These are phyloP conservation scores for Rhodotorula paludigena DNA, from an alignment of 768 basidiomycete species.

Conservation along the genomic window DNA sequence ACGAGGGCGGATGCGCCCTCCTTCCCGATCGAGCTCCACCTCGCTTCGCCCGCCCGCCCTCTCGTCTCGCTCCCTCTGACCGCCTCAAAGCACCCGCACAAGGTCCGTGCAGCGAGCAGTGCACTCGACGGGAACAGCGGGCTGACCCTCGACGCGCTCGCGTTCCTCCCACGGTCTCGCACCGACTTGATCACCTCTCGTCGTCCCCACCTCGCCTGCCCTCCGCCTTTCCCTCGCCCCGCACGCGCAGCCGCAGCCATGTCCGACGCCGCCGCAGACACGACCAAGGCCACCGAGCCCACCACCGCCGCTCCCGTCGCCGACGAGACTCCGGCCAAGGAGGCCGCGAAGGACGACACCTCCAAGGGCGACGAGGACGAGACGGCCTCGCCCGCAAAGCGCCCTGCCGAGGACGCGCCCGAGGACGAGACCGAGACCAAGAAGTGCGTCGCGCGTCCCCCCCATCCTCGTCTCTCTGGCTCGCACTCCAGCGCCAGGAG, in stretches of 20 bases:
- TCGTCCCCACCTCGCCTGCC: neutral
- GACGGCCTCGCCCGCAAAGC: conserved; percentile 6
- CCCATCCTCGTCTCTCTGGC: neutral
- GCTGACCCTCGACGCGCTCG: too few relatives aligned
- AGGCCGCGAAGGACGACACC: neutral
- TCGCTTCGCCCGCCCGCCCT: neutral
- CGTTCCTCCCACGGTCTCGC: too few relatives aligned
- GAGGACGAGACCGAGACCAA: conserved; percentile 15
- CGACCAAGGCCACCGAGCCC: conserved; percentile 10
- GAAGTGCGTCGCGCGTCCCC: conserved; percentile 10
- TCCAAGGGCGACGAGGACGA: neutral
- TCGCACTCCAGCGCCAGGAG: too few relatives aligned
- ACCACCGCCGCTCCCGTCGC: neutral
- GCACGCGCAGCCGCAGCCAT: neutral
- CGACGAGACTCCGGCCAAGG: neutral
- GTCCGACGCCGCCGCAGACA: conserved; percentile 9
- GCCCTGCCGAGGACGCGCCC: conserved; percentile 23
- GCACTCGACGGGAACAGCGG: too few relatives aligned
- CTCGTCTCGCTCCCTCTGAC: neutral
- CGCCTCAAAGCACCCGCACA: too few relatives aligned
- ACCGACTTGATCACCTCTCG: neutral
- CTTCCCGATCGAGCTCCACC: neutral
- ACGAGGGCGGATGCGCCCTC: too few relatives aligned
- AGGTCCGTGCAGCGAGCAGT: too few relatives aligned
- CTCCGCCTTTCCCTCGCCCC: neutral